Base-by-base conservation (phyloP, 2,329 filamentous ascomycete genomes). In the Xylariaceae sp. region DNA sequence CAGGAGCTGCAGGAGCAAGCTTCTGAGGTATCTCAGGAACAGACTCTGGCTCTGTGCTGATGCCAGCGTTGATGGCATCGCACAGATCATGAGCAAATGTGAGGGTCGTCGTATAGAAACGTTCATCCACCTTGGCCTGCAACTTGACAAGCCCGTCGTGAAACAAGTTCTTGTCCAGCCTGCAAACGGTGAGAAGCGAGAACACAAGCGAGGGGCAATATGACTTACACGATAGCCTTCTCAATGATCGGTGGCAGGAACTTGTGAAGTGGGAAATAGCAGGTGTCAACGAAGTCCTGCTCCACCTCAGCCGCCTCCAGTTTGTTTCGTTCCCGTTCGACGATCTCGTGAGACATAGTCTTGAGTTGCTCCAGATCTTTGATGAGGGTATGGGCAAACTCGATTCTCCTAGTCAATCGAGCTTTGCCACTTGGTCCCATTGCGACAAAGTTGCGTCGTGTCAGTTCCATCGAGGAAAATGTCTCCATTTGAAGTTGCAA, bases 391-490 rank as follows among this genome's bases (percentile, higher is more conserved):
- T 89, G 73, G 6, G 87, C 88, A 56, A 98, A 98, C 42, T 90
- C 84, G 46, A 96, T 89, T 28, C 92, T 80, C 37, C 88, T 74
- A 32, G 81, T 70, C 19, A 98, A 68, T 31, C 87, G 75, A 17
- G 83, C 74, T 50, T 81, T 79, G 35, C 92, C 92, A 29, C 78
- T 80, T 25, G 83, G 79, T 5, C 92, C 92, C 86, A 96, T 94
- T 23, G 83, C 82, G n/a, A 83, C 83, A 59, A 95, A 98, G 59
- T 96, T 90, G 38, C 92, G 82, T 33, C 92, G 76, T 2, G 92
- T 95, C 45, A 98, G 80, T 60, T 98, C 92, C 83, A 95, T 94
- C 0, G 88, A 94, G 5, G 90, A 90, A 58, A 96, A 98, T 0
- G 87, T 86, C 58, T 96, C 90, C 72, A 95, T 83, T 58, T 95